These are phyloP conservation scores for Stemphylium vesicarium DNA, from an alignment of 2,329 filamentous ascomycete species.

Conservation along the genomic window DNA sequence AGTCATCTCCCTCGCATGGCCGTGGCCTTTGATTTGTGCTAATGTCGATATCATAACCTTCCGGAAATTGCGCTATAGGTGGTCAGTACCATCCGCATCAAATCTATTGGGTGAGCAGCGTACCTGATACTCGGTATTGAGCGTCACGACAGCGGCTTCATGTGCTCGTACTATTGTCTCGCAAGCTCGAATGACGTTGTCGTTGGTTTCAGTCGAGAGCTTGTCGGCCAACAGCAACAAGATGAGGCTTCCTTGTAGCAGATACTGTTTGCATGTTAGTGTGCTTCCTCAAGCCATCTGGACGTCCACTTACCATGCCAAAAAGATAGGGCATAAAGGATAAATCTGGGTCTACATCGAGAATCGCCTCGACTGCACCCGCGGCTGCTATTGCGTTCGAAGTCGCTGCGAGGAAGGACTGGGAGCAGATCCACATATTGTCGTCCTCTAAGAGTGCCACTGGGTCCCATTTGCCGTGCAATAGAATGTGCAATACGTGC, in stretches of 20 bases:
- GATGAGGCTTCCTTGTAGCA: slow-evolving; percentile 87
- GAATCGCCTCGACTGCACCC: slow-evolving; percentile 82
- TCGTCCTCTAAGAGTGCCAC: slow-evolving; percentile 89
- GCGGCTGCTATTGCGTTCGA: slow-evolving; percentile 88
- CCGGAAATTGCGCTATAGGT: slow-evolving; percentile 59
- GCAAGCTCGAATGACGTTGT: slow-evolving; percentile 84
- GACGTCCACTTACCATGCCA: slow-evolving; percentile 67
- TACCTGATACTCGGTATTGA: slow-evolving; percentile 94
- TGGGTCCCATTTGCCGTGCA: slow-evolving; percentile 93
- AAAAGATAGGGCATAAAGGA: slow-evolving; percentile 98
- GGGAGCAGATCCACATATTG: slow-evolving; percentile 90
- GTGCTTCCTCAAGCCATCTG: background rate
- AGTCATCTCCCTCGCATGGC: slow-evolving; percentile 46
- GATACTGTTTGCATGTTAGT: slow-evolving; percentile 58
- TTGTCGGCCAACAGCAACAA: slow-evolving; percentile 89
- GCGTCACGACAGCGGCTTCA: slow-evolving; percentile 92
- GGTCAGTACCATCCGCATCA: slow-evolving; percentile 7
- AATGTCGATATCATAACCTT: slow-evolving; percentile 57
- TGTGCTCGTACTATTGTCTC: slow-evolving; percentile 92
- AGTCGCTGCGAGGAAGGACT: slow-evolving; percentile 84
- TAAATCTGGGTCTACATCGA: slow-evolving; percentile 87
- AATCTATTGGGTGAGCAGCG: background rate
- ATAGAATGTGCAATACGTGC: slow-evolving; percentile 88
- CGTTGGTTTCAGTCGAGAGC: slow-evolving; percentile 80
- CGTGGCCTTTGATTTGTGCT: slow-evolving; percentile 47